phyloP scores from a whole-genome alignment of 352 stramenopile genomes.

The Phytophthora colocasiae region DNA sequence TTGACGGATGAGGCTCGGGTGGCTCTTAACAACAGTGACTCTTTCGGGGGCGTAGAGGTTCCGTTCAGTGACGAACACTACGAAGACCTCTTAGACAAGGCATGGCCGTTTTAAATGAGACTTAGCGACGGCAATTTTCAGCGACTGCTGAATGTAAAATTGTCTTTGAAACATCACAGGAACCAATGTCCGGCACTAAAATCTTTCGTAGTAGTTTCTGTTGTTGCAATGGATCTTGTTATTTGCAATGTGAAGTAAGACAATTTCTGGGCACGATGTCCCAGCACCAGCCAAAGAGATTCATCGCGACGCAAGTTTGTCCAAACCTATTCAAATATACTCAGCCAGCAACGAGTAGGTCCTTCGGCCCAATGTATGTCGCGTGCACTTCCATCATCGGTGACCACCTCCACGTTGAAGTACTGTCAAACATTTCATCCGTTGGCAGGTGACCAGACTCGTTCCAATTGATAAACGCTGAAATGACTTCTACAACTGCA shows the following conservation, averaged over 20 bases:
- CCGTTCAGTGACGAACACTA: neutral
- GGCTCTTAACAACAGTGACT: neutral
- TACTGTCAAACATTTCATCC: neutral
- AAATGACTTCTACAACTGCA: neutral
- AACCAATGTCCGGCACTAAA: too few species aligned
- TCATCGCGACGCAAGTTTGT: too few species aligned
- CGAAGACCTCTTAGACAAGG: neutral
- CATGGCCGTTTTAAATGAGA: neutral
- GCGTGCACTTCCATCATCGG: slow-evolving; percentile 2
- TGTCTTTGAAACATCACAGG: too few species aligned
- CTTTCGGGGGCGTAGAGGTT: neutral
- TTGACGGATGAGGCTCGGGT: neutral
- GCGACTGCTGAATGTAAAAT: too few species aligned
- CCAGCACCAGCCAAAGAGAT: too few species aligned
- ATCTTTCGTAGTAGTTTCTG: too few species aligned
- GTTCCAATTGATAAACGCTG: neutral
- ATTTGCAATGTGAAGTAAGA: too few species aligned
- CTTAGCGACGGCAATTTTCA: neutral
- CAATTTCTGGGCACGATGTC: too few species aligned
- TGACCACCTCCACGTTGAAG: slow-evolving; percentile 2
- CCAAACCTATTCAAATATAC: too few species aligned
- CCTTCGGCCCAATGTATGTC: neutral
- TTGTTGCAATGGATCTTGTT: too few species aligned
- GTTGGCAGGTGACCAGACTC: neutral
- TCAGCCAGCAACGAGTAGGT: too few species aligned